Evolutionary conservation across 768 basidiomycete genomes (phyloP).

Genomic region (Gloeostereum incarnatum): DNA sequence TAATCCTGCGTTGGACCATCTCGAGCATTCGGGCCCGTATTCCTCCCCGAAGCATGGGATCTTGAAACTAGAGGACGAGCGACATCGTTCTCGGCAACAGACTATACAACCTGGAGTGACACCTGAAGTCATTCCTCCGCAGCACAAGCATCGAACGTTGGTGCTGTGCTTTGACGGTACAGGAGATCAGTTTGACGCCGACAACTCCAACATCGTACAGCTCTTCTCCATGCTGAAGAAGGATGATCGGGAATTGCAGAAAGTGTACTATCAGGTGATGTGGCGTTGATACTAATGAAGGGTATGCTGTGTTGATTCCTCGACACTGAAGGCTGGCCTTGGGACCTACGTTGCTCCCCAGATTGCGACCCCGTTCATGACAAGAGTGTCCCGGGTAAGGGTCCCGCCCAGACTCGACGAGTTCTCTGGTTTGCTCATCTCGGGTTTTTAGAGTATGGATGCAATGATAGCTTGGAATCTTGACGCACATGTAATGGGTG

Average conservation of each 20-base stretch:
- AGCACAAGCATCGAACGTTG: slow-evolving; percentile 37
- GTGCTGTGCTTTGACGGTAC: slow-evolving; percentile 53
- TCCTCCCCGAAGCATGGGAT: too few relatives aligned
- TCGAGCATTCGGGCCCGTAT: too few relatives aligned
- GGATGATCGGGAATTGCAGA: slow-evolving; percentile 39
- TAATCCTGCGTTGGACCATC: too few relatives aligned
- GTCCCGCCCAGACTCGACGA: not conserved
- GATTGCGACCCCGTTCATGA: slow-evolving; percentile 23
- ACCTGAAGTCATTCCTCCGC: too few relatives aligned
- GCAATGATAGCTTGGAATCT: slow-evolving; percentile 41
- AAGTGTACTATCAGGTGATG: slow-evolving; percentile 48
- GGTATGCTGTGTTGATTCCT: slow-evolving; percentile 7
- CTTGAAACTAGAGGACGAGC: too few relatives aligned
- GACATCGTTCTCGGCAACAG: too few relatives aligned
- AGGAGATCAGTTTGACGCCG: slow-evolving; percentile 39
- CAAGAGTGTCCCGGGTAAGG: slow-evolving; percentile 29
- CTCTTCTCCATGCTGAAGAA: slow-evolving; percentile 43
- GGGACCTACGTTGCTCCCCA: slow-evolving; percentile 38
- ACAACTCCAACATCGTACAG: slow-evolving; percentile 48
- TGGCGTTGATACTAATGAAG: not conserved
- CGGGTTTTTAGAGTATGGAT: slow-evolving; percentile 28
- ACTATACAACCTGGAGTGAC: too few relatives aligned
- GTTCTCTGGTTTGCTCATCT: slow-evolving; percentile 1
- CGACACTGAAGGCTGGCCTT: slow-evolving; percentile 31
- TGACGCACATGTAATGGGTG: slow-evolving; percentile 39